Percentiles rank a stretch among this genome's conserved stretches.
Conservation (phyloP, 768 basidiomycete genomes). For the Candolleomyces aberdarensis region DNA sequence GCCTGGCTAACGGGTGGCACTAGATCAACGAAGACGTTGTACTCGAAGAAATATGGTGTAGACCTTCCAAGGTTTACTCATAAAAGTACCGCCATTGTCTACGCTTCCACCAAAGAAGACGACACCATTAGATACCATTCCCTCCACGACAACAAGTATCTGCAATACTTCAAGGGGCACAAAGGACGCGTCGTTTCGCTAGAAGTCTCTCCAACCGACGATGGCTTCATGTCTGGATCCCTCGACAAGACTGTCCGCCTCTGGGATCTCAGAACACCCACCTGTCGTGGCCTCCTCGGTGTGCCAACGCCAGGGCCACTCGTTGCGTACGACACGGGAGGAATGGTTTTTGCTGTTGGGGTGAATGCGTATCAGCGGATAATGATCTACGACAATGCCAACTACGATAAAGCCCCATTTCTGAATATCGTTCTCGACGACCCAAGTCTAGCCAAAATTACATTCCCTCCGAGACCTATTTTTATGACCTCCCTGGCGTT, state of each 20-base stretch:
- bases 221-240: conserved; percentile 94
- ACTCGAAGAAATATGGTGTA: conserved; percentile 96
- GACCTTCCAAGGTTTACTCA: conserved; percentile 95
- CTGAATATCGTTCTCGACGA: conserved; percentile 80
- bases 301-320: conserved; percentile 59
- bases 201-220: conserved; percentile 88
- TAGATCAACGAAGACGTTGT: conserved; percentile 73
- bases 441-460: conserved; percentile 66
- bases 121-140: conserved; percentile 95
- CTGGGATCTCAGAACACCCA: conserved; percentile 87
- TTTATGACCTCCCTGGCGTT: conserved; percentile 90
- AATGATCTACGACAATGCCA: conserved; percentile 79
- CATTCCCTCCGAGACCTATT: conserved; percentile 84
- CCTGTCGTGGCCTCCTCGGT: conserved; percentile 75
- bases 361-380: conserved; percentile 82
- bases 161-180: conserved; percentile 96
- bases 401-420: conserved; percentile 93
- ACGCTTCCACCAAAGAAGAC: conserved; percentile 94
- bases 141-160: conserved; percentile 92
- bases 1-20: conserved; percentile 11
- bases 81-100: conserved; percentile 76
- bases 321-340: conserved; percentile 80
- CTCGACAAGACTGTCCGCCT: conserved; percentile 92
- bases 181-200: conserved; percentile 85
- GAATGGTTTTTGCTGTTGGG: conserved; percentile 83